These are phyloP conservation scores for Globisporangium nodosum DNA, from an alignment of 352 stramenopile genomes.

Conservation along the genomic window DNA sequence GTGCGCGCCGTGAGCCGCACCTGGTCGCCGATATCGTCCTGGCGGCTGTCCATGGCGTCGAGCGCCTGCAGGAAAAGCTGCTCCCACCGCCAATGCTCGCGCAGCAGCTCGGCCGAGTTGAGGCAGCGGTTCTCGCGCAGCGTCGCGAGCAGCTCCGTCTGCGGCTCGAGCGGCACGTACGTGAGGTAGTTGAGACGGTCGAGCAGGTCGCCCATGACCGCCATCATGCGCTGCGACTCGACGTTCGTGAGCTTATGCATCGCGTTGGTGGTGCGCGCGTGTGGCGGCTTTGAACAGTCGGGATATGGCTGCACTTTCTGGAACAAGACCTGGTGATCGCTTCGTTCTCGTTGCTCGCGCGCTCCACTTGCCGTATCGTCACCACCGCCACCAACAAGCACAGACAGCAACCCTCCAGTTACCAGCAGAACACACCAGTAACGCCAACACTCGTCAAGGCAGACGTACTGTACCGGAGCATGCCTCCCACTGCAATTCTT, in stretches of 20 bases:
- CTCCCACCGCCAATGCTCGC: constrained; percentile 77
- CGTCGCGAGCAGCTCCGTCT: constrained; percentile 40
- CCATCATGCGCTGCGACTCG: constrained; percentile 85
- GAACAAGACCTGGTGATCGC: background rate
- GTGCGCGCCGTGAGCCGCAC: constrained; percentile 55
- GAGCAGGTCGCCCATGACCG: constrained; percentile 80
- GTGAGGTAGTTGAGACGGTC: constrained; percentile 84
- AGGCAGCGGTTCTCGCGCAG: constrained; percentile 63
- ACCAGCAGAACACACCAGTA: background rate
- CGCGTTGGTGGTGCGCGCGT: background rate
- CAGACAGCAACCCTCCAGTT: too few relatives aligned
- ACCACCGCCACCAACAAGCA: background rate
- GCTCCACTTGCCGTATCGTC: background rate
- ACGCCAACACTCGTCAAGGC: too few relatives aligned
- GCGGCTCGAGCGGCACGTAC: constrained; percentile 66
- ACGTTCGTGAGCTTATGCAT: constrained; percentile 90
- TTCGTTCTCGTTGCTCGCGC: background rate
- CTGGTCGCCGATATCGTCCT: constrained; percentile 77
- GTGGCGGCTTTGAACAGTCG: background rate
- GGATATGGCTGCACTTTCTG: background rate
- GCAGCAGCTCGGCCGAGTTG: constrained; percentile 50
- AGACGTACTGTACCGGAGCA: background rate
- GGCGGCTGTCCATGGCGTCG: constrained; percentile 48
- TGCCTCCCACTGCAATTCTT: background rate
- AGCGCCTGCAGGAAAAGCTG: constrained; percentile 59